Evolutionary conservation across 371 early-diverging fungal species (phyloP).

Genomic region (Conidiobolus coronatus): DNA sequence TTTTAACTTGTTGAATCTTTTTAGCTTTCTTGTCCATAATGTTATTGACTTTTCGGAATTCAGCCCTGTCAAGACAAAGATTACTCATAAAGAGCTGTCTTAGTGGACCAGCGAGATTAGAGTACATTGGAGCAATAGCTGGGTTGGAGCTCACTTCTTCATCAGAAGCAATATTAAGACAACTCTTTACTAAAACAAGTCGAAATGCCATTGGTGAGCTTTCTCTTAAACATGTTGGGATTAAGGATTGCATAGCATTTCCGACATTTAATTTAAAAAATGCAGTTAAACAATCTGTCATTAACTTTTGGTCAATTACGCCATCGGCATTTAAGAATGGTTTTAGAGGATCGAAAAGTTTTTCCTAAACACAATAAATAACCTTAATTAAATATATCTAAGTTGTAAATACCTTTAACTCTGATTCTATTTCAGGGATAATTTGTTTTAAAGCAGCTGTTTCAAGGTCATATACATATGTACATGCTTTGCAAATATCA

Average conservation of each 20-base stretch:
- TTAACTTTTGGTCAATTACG: constrained; percentile 29
- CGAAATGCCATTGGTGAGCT: constrained; percentile 43
- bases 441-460: constrained; percentile 34
- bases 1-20: constrained; percentile 11
- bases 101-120: constrained; percentile 37
- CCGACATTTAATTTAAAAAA: constrained; percentile 49
- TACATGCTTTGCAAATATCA: constrained; percentile 55
- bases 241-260: constrained; percentile 31
- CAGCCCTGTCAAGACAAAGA: constrained; percentile 15
- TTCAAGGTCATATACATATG: constrained; percentile 37
- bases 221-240: constrained; percentile 39
- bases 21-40: constrained; percentile 9
- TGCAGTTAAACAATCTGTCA: constrained; percentile 50
- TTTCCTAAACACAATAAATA: constrained; percentile 12
- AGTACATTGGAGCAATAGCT: constrained; percentile 31
- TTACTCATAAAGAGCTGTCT: constrained; percentile 38
- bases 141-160: constrained; percentile 51
- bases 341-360: constrained; percentile 31
- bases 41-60: neutral
- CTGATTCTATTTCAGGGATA: constrained; percentile 48
- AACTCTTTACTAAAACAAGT: constrained; percentile 49
- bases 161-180: constrained; percentile 43
- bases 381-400: neutral
- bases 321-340: constrained; percentile 28
- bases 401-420: constrained; percentile 22